Evolutionary conservation across 192 early-diverging fungal genomes (phyloP), one percentile per base, ranked within the genome.

Genomic region (Paraglomus occultum): DNA sequence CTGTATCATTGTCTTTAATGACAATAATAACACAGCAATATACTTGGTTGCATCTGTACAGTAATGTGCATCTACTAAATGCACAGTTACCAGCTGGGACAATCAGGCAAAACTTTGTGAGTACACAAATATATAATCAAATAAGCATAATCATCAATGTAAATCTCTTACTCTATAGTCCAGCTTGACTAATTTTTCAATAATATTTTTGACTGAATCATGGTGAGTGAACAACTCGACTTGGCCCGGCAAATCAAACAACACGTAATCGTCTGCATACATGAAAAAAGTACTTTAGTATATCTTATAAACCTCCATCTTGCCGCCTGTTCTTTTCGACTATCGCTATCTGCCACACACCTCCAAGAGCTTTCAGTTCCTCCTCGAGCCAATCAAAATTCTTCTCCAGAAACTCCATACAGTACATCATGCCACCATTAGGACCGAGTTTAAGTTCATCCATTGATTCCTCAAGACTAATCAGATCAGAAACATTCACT

Each of bases 181-280:
- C 8, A 82, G 71, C 70, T 89, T 87, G 77, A 89, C 85, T 52
- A 98, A 78, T 51, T 69, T 72, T 38, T 85, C 83, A 6, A 95
- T 71, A 18, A 96, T 87, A 49, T 88, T 85, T 64, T 90, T 88
- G 64, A 98, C 84, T 23, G 92, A 80, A 55, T 84, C 76, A 78
- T 96, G 92, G 75, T 98, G 96, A 17, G 97, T 98, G 77, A 96
- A 99, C 15, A 99, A 85, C 71, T 99, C 97, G 20, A 99, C 96
- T 74, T 99, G 95, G 4, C 96, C 94, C 7, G 97, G 97, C 61
- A 92, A 96, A 78, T 99, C 97, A 74, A 99, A 92, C 42, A 99
- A 87, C 58, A 97, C 84, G 77, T 98, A 97, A 64, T 91, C 89
- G 45, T 95, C 93, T 81, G 39, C 39, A 61, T 52, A 50, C 22